A percentile compares a stretch with the other conserved stretches of the same genome.
phyloP scores from a whole-genome alignment of 2,329 filamentous ascomycete genomes.

The Diaporthe vaccinii region DNA sequence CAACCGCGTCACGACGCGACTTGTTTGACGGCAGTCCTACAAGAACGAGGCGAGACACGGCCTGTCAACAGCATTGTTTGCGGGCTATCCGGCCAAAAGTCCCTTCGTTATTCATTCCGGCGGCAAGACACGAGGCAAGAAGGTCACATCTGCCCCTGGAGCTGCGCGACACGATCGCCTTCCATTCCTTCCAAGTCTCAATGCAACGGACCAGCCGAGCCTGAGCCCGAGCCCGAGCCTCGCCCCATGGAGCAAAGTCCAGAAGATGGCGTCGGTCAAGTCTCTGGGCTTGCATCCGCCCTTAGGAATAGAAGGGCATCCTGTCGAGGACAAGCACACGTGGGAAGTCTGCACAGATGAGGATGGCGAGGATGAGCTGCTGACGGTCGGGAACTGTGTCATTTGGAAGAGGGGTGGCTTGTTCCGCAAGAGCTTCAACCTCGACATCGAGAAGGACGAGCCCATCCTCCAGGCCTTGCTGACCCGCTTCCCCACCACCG shows the following conservation, averaged over 20 bases:
- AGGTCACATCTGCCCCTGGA: background rate
- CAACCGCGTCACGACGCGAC: conserved; percentile 27
- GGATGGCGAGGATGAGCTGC: conserved; percentile 80
- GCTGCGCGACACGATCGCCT: background rate
- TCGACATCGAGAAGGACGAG: conserved; percentile 85
- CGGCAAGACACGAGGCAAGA: background rate
- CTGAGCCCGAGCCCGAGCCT: conserved; percentile 9
- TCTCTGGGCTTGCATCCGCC: conserved; percentile 94
- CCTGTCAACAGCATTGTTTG: background rate
- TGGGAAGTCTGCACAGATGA: conserved; percentile 74
- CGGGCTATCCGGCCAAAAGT: background rate
- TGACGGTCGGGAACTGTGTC: conserved; percentile 81
- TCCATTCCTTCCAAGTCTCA: background rate
- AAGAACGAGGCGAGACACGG: background rate
- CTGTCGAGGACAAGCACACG: conserved; percentile 63
- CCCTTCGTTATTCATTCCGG: too few species aligned
- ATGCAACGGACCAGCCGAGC: conserved; percentile 23
- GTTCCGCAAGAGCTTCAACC: conserved; percentile 87
- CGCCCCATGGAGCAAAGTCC: conserved; percentile 44
- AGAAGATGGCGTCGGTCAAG: conserved; percentile 86
- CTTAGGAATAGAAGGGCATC: conserved; percentile 38
- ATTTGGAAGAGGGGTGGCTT: conserved; percentile 91
- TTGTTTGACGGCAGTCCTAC: background rate
- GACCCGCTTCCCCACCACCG: conserved; percentile 79
- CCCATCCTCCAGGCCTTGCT: conserved; percentile 87